A percentile compares a stretch with the other conserved stretches of the same genome.
Conservation (phyloP, 768 basidiomycete species). For the Panus rudis region DNA sequence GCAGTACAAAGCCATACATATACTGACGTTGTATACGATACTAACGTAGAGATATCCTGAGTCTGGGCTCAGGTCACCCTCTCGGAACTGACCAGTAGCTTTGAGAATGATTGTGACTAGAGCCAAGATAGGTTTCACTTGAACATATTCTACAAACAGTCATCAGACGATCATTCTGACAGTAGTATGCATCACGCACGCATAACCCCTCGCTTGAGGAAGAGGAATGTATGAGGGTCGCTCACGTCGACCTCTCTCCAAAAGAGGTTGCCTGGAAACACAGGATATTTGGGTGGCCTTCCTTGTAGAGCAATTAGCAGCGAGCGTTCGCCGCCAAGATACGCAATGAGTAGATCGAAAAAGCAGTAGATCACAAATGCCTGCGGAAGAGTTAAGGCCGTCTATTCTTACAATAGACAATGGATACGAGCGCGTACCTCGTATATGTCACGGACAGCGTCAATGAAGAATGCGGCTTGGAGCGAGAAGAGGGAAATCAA, state of each 20-base stretch:
- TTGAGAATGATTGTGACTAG: conserved; percentile 81
- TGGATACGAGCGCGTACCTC: conserved; percentile 52
- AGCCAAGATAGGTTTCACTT: conserved; percentile 89
- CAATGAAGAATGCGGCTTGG: conserved; percentile 94
- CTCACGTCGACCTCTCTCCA: conserved; percentile 84
- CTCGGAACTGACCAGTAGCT: conserved; percentile 78
- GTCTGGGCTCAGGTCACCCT: conserved; percentile 76
- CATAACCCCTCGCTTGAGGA: conserved; percentile 89
- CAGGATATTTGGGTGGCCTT: conserved; percentile 77
- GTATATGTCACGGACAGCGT: conserved; percentile 90
- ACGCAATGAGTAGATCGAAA: conserved; percentile 74
- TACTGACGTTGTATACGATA: conserved; percentile 78
- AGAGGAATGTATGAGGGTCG: conserved; percentile 92
- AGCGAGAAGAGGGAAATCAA: conserved; percentile 91
- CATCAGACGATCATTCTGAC: too few relatives aligned
- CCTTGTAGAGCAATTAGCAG: conserved; percentile 90
- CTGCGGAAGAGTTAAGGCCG: conserved; percentile 28
- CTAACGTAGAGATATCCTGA: conserved; percentile 92
- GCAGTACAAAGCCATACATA: conserved; percentile 78
- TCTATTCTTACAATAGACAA: background rate
- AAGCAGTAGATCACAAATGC: conserved; percentile 95
- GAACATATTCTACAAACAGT: conserved; percentile 76
- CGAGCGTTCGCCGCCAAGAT: conserved; percentile 89
- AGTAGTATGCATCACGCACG: conserved; percentile 43
- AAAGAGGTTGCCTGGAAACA: conserved; percentile 83